Conservation (phyloP, 306 rosid species). For the Canavalia ensiformis region DNA sequence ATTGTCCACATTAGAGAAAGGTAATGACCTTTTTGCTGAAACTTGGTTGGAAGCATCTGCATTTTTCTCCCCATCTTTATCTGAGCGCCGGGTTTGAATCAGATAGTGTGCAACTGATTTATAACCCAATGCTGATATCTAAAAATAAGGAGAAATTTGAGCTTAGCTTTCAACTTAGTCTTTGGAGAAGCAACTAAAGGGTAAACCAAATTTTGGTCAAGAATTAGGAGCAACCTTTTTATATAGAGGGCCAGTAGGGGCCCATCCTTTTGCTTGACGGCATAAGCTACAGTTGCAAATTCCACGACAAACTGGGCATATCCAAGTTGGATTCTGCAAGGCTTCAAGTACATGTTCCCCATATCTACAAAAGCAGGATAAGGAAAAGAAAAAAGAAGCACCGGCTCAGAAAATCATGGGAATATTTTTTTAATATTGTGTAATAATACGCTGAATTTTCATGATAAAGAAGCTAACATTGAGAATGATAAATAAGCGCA, state of each 20-base stretch:
- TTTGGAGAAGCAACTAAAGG: slow-evolving; percentile 1
- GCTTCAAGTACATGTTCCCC: slow-evolving; percentile 98
- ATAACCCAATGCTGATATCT: slow-evolving; percentile 74
- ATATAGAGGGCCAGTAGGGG: slow-evolving; percentile 82
- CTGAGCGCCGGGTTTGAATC: slow-evolving; percentile 72
- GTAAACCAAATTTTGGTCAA: slow-evolving; percentile 36
- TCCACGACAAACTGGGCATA: slow-evolving; percentile 92
- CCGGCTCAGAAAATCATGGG: not conserved
- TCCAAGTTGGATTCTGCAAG: slow-evolving; percentile 72
- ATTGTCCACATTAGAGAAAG: slow-evolving; percentile 56
- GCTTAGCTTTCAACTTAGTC: slow-evolving; percentile 33
- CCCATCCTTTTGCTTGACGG: slow-evolving; percentile 91
- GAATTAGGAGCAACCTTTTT: slow-evolving; percentile 68
- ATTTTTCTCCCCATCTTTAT: slow-evolving; percentile 49
- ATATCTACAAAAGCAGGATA: slow-evolving; percentile 60
- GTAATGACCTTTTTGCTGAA: slow-evolving; percentile 72
- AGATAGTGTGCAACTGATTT: slow-evolving; percentile 98
- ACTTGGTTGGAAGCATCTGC: slow-evolving; percentile 53
- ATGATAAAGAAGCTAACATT: slow-evolving; percentile 9
- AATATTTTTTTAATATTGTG: not conserved
- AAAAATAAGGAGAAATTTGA: slow-evolving; percentile 45
- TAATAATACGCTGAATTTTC: slow-evolving; percentile 14
- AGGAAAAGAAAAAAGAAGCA: not conserved
- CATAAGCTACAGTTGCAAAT: slow-evolving; percentile 98
- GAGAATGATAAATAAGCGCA: not conserved